Conservation (phyloP, 2,329 filamentous ascomycete genomes). For the Calonectria honghensis region DNA sequence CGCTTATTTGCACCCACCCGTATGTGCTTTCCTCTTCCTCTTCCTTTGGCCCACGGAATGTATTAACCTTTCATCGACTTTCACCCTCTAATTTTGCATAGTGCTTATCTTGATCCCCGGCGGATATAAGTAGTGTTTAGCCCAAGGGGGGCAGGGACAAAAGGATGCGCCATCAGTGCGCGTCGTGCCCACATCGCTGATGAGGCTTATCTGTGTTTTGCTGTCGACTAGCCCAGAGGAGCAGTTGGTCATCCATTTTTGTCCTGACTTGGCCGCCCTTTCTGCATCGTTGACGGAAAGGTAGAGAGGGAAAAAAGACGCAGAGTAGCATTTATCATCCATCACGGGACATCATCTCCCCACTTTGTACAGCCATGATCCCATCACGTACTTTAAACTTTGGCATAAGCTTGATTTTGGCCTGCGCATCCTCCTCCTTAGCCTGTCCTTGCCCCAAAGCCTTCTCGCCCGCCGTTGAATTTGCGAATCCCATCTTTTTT, state of each 20-base stretch:
- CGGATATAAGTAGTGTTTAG: conserved; percentile 5
- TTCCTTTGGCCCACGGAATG: background rate
- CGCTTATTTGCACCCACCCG: background rate
- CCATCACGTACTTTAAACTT: conserved; percentile 22
- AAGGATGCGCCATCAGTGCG: conserved; percentile 4
- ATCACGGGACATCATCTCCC: background rate
- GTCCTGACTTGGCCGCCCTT: background rate
- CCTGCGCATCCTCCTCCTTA: background rate
- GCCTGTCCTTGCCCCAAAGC: background rate
- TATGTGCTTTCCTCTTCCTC: background rate
- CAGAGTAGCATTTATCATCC: conserved; percentile 16
- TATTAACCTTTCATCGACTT: background rate
- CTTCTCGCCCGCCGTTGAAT: background rate
- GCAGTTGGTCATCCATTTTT: conserved; percentile 12
- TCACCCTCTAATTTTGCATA: conserved; percentile 16
- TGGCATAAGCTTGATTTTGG: conserved; percentile 28
- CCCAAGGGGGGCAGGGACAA: background rate
- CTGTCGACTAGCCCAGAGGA: conserved; percentile 9
- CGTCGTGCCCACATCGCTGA: background rate
- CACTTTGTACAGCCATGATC: conserved; percentile 16
- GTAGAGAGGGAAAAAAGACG: background rate
- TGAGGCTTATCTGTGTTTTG: background rate
- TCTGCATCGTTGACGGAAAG: background rate
- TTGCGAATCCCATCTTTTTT: background rate
- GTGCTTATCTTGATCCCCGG: conserved; percentile 9